Evolutionary conservation across 2,329 filamentous ascomycete species (phyloP).

Genomic region (Colletotrichum ledebouriae): DNA sequence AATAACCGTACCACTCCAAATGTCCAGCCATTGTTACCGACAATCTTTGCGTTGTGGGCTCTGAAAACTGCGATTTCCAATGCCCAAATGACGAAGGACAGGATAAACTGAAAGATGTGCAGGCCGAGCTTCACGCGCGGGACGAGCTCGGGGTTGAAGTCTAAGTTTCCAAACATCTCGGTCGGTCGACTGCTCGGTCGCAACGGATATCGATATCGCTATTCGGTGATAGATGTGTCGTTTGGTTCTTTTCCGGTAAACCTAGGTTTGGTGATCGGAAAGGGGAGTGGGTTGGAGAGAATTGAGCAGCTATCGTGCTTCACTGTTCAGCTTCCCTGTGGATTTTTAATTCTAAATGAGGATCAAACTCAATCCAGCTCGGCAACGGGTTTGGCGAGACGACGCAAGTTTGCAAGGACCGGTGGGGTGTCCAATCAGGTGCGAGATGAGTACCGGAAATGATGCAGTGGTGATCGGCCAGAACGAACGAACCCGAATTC

Average conservation of each 20-base stretch:
- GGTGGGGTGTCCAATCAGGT: conserved; percentile 32
- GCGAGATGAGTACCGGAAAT: conserved; percentile 16
- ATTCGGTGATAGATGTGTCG: conserved; percentile 4
- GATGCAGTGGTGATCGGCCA: not conserved
- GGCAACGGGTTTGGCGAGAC: conserved; percentile 41
- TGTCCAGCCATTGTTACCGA: conserved; percentile 72
- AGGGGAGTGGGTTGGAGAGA: conserved; percentile 24
- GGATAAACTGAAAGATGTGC: conserved; percentile 67
- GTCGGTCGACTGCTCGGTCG: conserved; percentile 2
- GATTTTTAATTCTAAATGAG: conserved; percentile 37
- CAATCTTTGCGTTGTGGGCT: conserved; percentile 61
- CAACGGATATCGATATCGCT: conserved; percentile 13
- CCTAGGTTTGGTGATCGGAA: conserved; percentile 28
- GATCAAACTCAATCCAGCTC: conserved; percentile 40
- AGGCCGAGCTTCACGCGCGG: conserved; percentile 69
- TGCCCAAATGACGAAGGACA: conserved; percentile 69
- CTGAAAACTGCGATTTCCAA: conserved; percentile 72
- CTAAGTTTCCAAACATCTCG: conserved; percentile 61
- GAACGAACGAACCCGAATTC: conserved; percentile 18
- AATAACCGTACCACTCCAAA: conserved; percentile 70
- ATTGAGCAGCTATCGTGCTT: conserved; percentile 33
- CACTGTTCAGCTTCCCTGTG: conserved; percentile 32
- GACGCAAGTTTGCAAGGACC: conserved; percentile 30
- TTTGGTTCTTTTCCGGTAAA: not conserved
- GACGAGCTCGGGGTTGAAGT: conserved; percentile 67